Conservation (phyloP, 129 eudicot species). For the Helianthus tuberosus region DNA sequence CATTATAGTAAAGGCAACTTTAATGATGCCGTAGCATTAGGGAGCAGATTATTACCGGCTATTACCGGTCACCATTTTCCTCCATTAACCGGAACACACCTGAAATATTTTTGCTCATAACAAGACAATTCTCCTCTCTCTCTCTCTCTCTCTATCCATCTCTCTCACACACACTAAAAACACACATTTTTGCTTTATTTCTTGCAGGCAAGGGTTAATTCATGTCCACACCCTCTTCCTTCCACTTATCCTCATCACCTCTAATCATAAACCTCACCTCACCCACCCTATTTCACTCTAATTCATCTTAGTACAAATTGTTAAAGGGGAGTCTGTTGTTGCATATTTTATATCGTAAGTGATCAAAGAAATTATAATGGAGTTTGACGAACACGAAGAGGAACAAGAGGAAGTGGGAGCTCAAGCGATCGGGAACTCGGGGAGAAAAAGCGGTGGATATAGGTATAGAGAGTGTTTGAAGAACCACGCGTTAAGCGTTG, state of each 20-base stretch:
- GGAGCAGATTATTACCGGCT: conserved; percentile 40
- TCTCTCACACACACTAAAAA: conserved; percentile 10
- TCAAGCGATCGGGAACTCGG: conserved; percentile 22
- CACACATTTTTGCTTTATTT: conserved; percentile 26
- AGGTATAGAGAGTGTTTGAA: conserved; percentile 65
- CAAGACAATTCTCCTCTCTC: conserved; percentile 25
- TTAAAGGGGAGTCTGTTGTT: not conserved
- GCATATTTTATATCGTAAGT: not conserved
- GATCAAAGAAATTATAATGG: conserved; percentile 33
- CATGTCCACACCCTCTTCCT: conserved; percentile 66
- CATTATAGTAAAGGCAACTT: not conserved
- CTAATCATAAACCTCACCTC: conserved; percentile 31
- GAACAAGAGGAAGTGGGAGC: conserved; percentile 54
- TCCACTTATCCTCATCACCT: conserved; percentile 48
- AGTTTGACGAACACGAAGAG: conserved; percentile 65
- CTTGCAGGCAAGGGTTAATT: conserved; percentile 60
- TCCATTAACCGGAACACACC: conserved; percentile 39
- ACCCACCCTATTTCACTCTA: conserved; percentile 14
- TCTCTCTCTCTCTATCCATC: conserved; percentile 14
- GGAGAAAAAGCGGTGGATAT: conserved; percentile 23
- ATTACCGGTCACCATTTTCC: conserved; percentile 27
- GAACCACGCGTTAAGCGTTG: conserved; percentile 69
- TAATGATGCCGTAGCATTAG: conserved; percentile 32
- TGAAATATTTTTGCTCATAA: conserved; percentile 32
- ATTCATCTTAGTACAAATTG: too few relatives aligned